Evolutionary conservation across 2,329 filamentous ascomycete genomes (phyloP), one percentile per base, ranked within the genome.

Genomic region (Aspergillus quadricinctus): DNA sequence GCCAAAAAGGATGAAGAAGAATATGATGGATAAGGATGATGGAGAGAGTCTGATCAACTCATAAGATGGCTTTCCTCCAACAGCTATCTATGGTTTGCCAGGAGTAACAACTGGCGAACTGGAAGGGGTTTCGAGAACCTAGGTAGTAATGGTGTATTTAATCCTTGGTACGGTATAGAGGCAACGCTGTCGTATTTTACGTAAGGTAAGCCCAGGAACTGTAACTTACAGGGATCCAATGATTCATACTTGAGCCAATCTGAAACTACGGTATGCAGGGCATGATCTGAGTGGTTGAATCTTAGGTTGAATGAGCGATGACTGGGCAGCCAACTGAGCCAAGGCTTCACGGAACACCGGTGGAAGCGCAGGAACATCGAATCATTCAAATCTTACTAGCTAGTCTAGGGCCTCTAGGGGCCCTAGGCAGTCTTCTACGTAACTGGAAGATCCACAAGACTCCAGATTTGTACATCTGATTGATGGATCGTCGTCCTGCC

Each of bases 81-180:
- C 14, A 37, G 14, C 14, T 37, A 37, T 37, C 14, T 37, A 37
- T 37, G 31, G 11, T 11, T 35, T 35, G 31, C 31, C 31, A 35
- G 11, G 14, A 17, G 31, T 17, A 37, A 37, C 48, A 37, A 37
- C 50, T 50, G 55, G 45, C 54, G 43, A 51, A 55, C 53, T 21
- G 23, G 50, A 56, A 27, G 49, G 41, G 41, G 25, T 43, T 43
- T 52, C 43, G 53, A 55, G 37, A 28, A 45, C n/a, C n/a, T n/a
- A n/a, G n/a, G n/a, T n/a, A n/a, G 43, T 52, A 56, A 49, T 40
- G 41, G 14, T 37, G 31, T 35, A 37, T 37, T 37, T 37, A 37
- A 17, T 37, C 31, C 14, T 37, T 5, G 31, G 31, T 37, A 37
- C 31, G 31, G 31, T 37, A 37, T 37, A 14, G 14, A 17, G 31